Conservation (phyloP, 495 filamentous ascomycete genomes). For the Penicillium diatomitis region DNA sequence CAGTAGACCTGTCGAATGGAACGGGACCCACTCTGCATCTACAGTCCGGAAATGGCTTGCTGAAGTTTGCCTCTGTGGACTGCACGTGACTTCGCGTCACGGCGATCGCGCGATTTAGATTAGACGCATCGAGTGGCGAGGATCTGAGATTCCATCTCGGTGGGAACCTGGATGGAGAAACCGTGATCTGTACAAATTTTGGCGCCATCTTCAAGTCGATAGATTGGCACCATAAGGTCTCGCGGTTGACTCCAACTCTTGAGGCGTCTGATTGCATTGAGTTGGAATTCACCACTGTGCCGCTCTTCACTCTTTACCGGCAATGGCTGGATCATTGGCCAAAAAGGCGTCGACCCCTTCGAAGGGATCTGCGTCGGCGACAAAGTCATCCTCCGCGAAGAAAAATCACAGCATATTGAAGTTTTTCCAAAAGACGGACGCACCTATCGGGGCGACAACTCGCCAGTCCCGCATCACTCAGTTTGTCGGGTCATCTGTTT, state of each 20-base stretch:
- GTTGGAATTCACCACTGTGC: background rate
- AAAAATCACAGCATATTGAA: slow-evolving; percentile 67
- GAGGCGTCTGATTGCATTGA: background rate
- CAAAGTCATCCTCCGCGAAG: slow-evolving; percentile 21
- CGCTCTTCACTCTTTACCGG: background rate
- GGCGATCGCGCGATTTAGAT: slow-evolving; percentile 16
- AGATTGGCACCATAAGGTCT: background rate
- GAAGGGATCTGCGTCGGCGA: slow-evolving; percentile 4
- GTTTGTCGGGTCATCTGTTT: slow-evolving; percentile 21
- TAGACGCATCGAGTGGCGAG: slow-evolving; percentile 1
- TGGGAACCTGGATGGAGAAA: background rate
- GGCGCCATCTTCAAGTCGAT: background rate
- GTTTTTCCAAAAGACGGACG: slow-evolving; percentile 71
- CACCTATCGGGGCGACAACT: slow-evolving; percentile 25
- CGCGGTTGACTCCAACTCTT: background rate
- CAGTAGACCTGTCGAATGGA: too few relatives aligned
- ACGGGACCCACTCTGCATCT: too few relatives aligned
- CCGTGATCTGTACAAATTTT: slow-evolving; percentile 4
- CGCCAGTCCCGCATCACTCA: slow-evolving; percentile 33
- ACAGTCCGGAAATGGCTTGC: too few relatives aligned
- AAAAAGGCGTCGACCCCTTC: slow-evolving; percentile 25
- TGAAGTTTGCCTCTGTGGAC: background rate
- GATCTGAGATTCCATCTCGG: background rate
- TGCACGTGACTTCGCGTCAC: slow-evolving; percentile 35
- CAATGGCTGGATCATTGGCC: slow-evolving; percentile 15